Evolutionary conservation across 2,329 filamentous ascomycete species (phyloP), one percentile per base, ranked within the genome.

Genomic region (Lasiodiplodia gonubiensis): DNA sequence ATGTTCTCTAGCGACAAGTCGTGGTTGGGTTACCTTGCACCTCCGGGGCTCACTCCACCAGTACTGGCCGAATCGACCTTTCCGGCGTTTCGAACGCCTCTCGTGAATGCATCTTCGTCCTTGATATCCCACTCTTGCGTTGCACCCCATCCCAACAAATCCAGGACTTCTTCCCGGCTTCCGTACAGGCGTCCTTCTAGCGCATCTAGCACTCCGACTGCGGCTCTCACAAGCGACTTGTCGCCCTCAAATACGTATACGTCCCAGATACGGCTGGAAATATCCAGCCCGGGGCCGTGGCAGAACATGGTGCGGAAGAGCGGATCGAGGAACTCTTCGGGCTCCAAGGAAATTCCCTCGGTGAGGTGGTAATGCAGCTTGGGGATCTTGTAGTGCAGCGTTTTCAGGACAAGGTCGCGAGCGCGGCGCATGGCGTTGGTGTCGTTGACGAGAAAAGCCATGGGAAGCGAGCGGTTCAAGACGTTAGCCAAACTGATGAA

Each of bases 191-290:
- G 83, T 12, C 79, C 79, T 73, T 89, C 87, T 1, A 88, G 71
- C 7, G 76, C 75, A 0, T 78, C 77, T 23, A 95, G 77, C 21
- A 92, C 81, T 0, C 90, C 92, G 0, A 93, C 89, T 0, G 87
- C 90, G 1, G 90, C 90, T 0, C 91, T 83, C 7, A 94, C 86
- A 0, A 94, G 81, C 1, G 92, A 83, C 1, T 86, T 83, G 70
- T 96, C 92, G 30, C 92, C 91, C 74, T 96, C 92, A 70, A 96
- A 93, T 3, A 92, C 88, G 71, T 92, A 93, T 0, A 94, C 87
- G 70, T 96, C 92, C 91, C 91, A 94, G 14, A 95, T 79, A 2
- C 92, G 82, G 1, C 88, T 87, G 4, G 88, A 90, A 71, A 91
- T 86, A 72, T 94, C 92, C 18, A 93, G 83, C 8, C 86, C 85